Evolutionary conservation across 257 asterid species (phyloP), one percentile per base, ranked within the genome.

Genomic region (Buddleja alternifolia): DNA sequence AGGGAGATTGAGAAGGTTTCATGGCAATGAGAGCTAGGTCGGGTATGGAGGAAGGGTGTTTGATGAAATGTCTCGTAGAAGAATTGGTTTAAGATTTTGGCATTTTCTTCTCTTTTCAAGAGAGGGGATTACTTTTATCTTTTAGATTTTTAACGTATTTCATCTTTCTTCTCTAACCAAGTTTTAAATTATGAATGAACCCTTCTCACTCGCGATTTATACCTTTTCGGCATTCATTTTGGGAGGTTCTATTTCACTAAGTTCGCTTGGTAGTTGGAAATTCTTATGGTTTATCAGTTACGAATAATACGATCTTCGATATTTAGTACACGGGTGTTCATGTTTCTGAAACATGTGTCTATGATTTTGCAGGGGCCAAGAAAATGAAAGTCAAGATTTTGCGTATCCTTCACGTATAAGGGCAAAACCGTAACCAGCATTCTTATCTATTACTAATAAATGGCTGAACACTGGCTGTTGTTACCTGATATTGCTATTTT

Each of bases 381-480:
- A 75, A 70, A 75, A 88, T 90, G 96, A 90, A 88, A 74, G 96
- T 91, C 72, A 91, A 89, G 85, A 87, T 91, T 74, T 52, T 86
- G 45, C 87, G 93, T 86, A 91, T 88, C 95, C 96, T 91, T 72
- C 29, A 32, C 36, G 25, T 9, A 0, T 67, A 24, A 62, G n/a
- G n/a, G n/a, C n/a, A n/a, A n/a, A n/a, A n/a, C n/a, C n/a, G n/a
- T n/a, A n/a, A n/a, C n/a, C n/a, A n/a, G n/a, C n/a, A n/a, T n/a
- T n/a, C n/a, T n/a, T n/a, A n/a, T n/a, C n/a, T n/a, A n/a, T n/a
- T n/a, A n/a, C n/a, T n/a, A n/a, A n/a, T n/a, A n/a, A n/a, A n/a
- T n/a, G n/a, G n/a, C n/a, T n/a, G n/a, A n/a, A n/a, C n/a, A n/a
- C n/a, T n/a, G n/a, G n/a, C n/a, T n/a, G n/a, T n/a, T n/a, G n/a